Evolutionary conservation across 441 rosid genomes (phyloP).

Genomic region (Breynia disticha): DNA sequence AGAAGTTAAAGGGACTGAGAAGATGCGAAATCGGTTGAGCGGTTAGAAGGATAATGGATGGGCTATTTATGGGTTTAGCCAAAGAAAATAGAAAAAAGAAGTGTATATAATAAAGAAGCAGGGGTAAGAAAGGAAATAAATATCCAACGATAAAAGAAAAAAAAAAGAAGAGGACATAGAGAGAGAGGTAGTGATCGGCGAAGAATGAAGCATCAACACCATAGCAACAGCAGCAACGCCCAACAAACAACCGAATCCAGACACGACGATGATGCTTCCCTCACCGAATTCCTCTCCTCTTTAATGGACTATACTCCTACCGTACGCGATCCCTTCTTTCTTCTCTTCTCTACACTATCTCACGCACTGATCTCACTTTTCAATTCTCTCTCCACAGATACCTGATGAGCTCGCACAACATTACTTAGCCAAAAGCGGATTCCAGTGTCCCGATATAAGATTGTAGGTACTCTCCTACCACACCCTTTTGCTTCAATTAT

Average conservation of each 20-base stretch:
- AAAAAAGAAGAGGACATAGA: neutral
- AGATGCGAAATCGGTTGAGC: too few relatives aligned
- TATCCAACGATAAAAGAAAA: neutral
- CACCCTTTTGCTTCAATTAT: neutral
- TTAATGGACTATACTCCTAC: slow-evolving; percentile 86
- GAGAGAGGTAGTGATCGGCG: neutral
- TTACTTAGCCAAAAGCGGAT: slow-evolving; percentile 86
- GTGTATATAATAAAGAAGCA: too few relatives aligned
- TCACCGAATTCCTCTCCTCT: slow-evolving; percentile 70
- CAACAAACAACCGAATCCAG: slow-evolving; percentile 21
- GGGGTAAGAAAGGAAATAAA: too few relatives aligned
- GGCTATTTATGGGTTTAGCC: too few relatives aligned
- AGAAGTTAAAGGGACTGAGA: too few relatives aligned
- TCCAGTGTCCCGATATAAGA: slow-evolving; percentile 90
- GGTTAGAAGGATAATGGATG: too few relatives aligned
- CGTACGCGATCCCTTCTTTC: slow-evolving; percentile 15
- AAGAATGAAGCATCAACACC: slow-evolving; percentile 8
- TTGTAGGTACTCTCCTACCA: slow-evolving; percentile 45
- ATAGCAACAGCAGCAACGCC: slow-evolving; percentile 14
- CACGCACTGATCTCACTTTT: neutral
- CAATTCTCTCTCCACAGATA: slow-evolving; percentile 33
- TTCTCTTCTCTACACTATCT: neutral
- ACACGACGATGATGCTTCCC: slow-evolving; percentile 78
- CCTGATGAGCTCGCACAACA: slow-evolving; percentile 92
- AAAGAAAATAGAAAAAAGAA: too few relatives aligned